phyloP scores from a whole-genome alignment of 768 basidiomycete species.

The Chlorophyllum brunneum region DNA sequence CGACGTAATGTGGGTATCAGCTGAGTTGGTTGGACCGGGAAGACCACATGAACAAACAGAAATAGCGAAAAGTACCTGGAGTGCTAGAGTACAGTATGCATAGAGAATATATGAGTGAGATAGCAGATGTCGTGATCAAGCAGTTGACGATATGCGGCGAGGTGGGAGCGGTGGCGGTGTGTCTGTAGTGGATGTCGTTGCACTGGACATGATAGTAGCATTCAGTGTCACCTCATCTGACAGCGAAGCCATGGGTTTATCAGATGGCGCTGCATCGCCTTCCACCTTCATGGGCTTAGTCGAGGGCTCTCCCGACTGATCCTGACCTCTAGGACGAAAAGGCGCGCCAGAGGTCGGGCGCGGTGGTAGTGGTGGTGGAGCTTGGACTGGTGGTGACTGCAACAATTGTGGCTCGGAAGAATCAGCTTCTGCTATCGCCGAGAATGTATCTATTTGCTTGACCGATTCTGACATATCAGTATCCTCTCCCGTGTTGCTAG shows the following conservation, averaged over 20 bases:
- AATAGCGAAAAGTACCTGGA: background rate
- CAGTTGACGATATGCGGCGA: constrained; percentile 21
- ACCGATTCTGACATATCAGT: constrained; percentile 9
- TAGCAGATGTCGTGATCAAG: constrained; percentile 11
- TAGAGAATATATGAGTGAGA: constrained; percentile 5
- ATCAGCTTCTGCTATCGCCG: background rate
- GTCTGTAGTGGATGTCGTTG: constrained; percentile 4
- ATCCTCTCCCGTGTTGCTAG: constrained; percentile 24
- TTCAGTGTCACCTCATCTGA: constrained; percentile 9
- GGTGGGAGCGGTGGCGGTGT: constrained; percentile 26
- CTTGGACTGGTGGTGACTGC: too few species aligned
- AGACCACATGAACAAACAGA: background rate
- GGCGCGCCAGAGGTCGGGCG: constrained; percentile 28
- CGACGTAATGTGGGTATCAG: too few species aligned
- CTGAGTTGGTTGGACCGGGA: background rate
- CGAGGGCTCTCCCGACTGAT: background rate
- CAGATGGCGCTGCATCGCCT: background rate
- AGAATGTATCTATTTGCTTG: background rate
- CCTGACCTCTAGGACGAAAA: background rate
- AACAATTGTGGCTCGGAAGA: background rate
- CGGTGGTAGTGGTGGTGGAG: constrained; percentile 46
- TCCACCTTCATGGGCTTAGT: background rate
- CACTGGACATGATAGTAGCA: background rate
- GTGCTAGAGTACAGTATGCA: constrained; percentile 9
- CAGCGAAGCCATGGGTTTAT: constrained; percentile 1